phyloP scores from a whole-genome alignment of 768 basidiomycete species.

The Russula brevipes region DNA sequence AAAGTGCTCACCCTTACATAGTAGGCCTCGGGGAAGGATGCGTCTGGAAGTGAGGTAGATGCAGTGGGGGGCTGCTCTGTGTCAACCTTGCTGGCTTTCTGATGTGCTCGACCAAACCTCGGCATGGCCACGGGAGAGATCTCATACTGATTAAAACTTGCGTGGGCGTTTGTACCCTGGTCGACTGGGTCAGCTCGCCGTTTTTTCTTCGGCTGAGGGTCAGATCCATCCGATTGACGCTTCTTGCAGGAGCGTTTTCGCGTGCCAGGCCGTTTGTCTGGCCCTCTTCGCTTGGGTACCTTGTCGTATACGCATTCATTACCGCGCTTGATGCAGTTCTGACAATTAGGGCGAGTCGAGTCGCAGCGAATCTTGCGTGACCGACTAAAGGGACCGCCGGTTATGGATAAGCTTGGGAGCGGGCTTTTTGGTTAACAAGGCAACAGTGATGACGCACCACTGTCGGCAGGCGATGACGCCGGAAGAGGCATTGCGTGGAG shows the following conservation, averaged over 20 bases:
- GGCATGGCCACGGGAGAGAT: slow-evolving; percentile 14
- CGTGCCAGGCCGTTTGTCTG: slow-evolving; percentile 82
- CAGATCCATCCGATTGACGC: slow-evolving; percentile 53
- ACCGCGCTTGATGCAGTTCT: slow-evolving; percentile 74
- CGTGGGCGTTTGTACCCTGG: slow-evolving; percentile 2
- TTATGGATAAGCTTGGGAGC: slow-evolving; percentile 12
- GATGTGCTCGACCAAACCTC: slow-evolving; percentile 9
- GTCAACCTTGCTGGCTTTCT: slow-evolving; percentile 10
- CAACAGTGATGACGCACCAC: slow-evolving; percentile 51
- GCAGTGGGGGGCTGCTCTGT: slow-evolving; percentile 6
- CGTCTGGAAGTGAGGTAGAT: slow-evolving; percentile 3
- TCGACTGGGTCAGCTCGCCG: slow-evolving; percentile 29
- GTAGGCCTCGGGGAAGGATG: slow-evolving; percentile 14
- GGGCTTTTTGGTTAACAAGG: slow-evolving; percentile 31
- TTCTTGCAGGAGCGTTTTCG: slow-evolving; percentile 84
- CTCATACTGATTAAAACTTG: slow-evolving; percentile 15
- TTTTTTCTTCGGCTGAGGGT: slow-evolving; percentile 32
- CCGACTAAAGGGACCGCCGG: slow-evolving; percentile 47
- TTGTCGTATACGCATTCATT: slow-evolving; percentile 77
- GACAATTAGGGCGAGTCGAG: slow-evolving; percentile 73
- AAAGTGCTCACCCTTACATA: slow-evolving; percentile 19
- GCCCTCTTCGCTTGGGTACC: slow-evolving; percentile 76
- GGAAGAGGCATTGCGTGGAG: slow-evolving; percentile 51
- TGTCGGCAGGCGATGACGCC: slow-evolving; percentile 82
- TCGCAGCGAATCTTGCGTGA: slow-evolving; percentile 83